Conservation (phyloP, 371 early-diverging fungal genomes). For the Mortierella sp. region DNA sequence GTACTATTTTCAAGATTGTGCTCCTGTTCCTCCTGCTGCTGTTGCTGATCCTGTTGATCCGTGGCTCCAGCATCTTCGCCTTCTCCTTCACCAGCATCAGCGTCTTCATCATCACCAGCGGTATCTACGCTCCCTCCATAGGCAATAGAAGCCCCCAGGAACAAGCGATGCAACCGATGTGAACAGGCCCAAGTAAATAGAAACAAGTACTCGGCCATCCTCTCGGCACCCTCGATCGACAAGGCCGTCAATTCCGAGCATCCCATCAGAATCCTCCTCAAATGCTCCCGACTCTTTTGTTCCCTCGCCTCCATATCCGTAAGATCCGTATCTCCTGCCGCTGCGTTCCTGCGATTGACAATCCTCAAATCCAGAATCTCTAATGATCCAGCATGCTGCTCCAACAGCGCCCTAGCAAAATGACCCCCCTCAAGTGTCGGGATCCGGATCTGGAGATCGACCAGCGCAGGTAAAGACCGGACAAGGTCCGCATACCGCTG, state of each 20-base stretch:
- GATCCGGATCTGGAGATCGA: slow-evolving; percentile 32
- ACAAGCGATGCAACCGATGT: slow-evolving; percentile 15
- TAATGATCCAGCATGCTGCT: slow-evolving; percentile 17
- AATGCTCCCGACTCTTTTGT: not conserved
- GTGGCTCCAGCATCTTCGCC: not conserved
- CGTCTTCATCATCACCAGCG: not conserved
- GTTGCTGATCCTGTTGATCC: not conserved
- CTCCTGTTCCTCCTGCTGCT: not conserved
- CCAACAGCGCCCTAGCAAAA: slow-evolving; percentile 28
- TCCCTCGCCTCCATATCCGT: not conserved
- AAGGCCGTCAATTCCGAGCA: slow-evolving; percentile 23
- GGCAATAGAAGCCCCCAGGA: slow-evolving; percentile 7
- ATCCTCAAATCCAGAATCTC: slow-evolving; percentile 36
- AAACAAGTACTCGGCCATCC: slow-evolving; percentile 19
- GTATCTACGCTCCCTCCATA: not conserved
- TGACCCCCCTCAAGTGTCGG: slow-evolving; percentile 20
- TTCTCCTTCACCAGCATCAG: not conserved
- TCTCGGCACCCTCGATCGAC: slow-evolving; percentile 30
- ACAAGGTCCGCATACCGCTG: slow-evolving; percentile 18
- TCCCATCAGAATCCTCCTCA: slow-evolving; percentile 22
- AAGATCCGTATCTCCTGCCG: not conserved
- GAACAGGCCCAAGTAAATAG: slow-evolving; percentile 27
- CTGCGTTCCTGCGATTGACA: not conserved
- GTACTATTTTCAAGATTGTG: not conserved
- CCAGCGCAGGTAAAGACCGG: slow-evolving; percentile 15